phyloP scores from a whole-genome alignment of 1,284 basidiomycete genomes.

The Ceratobasidium sp. region DNA sequence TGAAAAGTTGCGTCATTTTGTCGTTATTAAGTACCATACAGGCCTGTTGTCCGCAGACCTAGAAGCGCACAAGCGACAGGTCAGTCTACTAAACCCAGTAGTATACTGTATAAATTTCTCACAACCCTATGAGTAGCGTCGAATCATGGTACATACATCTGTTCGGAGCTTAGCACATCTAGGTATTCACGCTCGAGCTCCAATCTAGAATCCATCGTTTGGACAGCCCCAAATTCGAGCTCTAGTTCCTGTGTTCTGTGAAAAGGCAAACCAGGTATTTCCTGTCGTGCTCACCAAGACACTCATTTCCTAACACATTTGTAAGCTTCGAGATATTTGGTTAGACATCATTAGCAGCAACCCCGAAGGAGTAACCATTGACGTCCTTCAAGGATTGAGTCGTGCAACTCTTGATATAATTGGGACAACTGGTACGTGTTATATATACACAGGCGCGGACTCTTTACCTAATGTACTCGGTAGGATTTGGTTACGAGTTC shows the following conservation, averaged over 20 bases:
- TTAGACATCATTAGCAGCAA: constrained; percentile 26
- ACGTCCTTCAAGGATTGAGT: constrained; percentile 57
- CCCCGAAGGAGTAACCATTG: constrained; percentile 50
- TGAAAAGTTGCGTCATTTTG: not conserved
- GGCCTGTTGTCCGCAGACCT: constrained; percentile 26
- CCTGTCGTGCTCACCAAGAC: not conserved
- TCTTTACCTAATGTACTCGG: not conserved
- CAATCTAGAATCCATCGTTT: constrained; percentile 46
- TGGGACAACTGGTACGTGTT: constrained; percentile 57
- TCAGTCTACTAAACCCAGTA: not conserved
- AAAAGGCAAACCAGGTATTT: constrained; percentile 46
- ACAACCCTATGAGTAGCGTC: constrained; percentile 42
- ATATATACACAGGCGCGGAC: constrained; percentile 53
- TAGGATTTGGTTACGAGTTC: constrained; percentile 60
- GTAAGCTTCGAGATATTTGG: constrained; percentile 48
- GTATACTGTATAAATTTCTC: not conserved
- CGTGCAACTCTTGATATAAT: constrained; percentile 61
- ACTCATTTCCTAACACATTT: not conserved
- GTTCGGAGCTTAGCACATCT: not conserved
- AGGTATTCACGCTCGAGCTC: not conserved
- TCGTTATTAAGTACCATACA: not conserved
- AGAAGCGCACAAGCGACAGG: constrained; percentile 39
- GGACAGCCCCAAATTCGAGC: constrained; percentile 45
- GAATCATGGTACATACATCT: constrained; percentile 42
- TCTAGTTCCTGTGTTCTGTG: constrained; percentile 45